These are phyloP conservation scores for Kokia cookei DNA, from an alignment of 441 rosid species.

Conservation along the genomic window DNA sequence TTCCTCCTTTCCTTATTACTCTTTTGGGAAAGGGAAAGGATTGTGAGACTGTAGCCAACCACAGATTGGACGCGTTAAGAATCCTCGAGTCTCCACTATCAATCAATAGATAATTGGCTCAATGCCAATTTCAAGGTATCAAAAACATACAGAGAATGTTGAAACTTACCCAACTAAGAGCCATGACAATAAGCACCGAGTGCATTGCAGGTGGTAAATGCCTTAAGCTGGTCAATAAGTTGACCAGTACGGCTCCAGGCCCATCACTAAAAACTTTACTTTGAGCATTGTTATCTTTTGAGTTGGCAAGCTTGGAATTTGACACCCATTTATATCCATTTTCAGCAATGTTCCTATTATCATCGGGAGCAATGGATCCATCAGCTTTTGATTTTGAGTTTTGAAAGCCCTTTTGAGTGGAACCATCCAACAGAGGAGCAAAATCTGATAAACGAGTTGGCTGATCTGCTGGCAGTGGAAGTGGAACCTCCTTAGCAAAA, in stretches of 20 bases:
- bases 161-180: conserved; percentile 85
- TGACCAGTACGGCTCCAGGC: conserved; percentile 88
- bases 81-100: background rate
- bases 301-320: conserved; percentile 26
- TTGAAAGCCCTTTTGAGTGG: conserved; percentile 37
- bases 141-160: background rate
- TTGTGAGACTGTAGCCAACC: background rate
- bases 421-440: conserved; percentile 73
- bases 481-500: conserved; percentile 86
- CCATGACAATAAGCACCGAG: conserved; percentile 86
- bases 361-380: conserved; percentile 13
- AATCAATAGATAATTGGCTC: background rate
- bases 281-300: conserved; percentile 35
- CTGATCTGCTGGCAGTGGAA: conserved; percentile 27
- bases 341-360: conserved; percentile 29
- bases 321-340: conserved; percentile 28
- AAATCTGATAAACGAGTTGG: conserved; percentile 50
- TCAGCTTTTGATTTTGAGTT: conserved; percentile 40
- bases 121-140: background rate
- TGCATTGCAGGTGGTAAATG: conserved; percentile 92
- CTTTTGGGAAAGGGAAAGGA: background rate
- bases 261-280: conserved; percentile 57
- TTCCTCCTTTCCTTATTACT: background rate
- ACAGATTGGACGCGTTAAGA: background rate
- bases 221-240: conserved; percentile 90